Conservation (phyloP, 345 rosid species). For the Cardiospermum halicacabum region DNA sequence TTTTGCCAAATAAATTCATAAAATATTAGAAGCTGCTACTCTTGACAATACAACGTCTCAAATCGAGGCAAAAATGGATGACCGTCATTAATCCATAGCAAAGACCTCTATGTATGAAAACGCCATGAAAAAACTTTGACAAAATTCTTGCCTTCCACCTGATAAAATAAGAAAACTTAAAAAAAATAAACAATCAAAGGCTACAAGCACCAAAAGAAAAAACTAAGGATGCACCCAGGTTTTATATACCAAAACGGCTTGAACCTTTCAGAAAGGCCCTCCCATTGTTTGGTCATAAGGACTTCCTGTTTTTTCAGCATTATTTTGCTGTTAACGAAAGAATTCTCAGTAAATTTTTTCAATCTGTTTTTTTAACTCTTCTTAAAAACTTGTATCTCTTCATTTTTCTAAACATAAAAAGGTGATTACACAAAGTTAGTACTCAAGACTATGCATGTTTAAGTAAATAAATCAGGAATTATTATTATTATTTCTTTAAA, state of each 20-base stretch:
- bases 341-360: conserved; percentile 49
- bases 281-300: conserved; percentile 50
- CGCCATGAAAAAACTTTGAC: conserved; percentile 35
- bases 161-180: conserved; percentile 16
- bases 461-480: not conserved
- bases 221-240: conserved; percentile 4
- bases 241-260: conserved; percentile 49
- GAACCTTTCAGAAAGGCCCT: conserved; percentile 41
- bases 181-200: conserved; percentile 11
- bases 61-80: conserved; percentile 75
- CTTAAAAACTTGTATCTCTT: conserved; percentile 37
- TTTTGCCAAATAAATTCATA: conserved; percentile 67
- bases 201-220: not conserved
- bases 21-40: conserved; percentile 45
- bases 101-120: conserved; percentile 48
- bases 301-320: conserved; percentile 62
- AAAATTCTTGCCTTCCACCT: conserved; percentile 51
- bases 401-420: conserved; percentile 41
- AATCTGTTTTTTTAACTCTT: conserved; percentile 44
- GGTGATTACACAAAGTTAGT: conserved; percentile 23
- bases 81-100: conserved; percentile 90
- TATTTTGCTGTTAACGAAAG: conserved; percentile 27
- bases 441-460: conserved; percentile 6
- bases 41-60: conserved; percentile 43
- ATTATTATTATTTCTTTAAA: too few relatives aligned